Evolutionary conservation across 1,284 basidiomycete genomes (phyloP).

Genomic region (Cryptococcus sp.): DNA sequence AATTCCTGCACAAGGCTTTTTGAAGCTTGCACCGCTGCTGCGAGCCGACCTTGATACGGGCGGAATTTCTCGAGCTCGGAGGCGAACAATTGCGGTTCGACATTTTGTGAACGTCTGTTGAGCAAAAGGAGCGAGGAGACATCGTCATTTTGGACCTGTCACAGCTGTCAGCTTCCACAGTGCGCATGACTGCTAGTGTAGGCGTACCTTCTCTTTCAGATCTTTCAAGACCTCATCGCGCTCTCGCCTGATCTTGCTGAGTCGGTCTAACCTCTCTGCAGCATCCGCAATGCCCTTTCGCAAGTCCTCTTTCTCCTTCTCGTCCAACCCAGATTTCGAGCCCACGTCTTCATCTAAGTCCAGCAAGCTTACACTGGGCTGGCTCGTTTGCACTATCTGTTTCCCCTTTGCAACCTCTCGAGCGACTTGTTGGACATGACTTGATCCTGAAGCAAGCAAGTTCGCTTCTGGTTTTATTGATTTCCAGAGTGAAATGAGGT

Average conservation of each 20-base stretch:
- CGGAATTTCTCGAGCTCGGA: conserved; percentile 93
- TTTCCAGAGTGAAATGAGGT: conserved; percentile 75
- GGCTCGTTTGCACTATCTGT: conserved; percentile 54
- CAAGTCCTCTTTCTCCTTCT: conserved; percentile 65
- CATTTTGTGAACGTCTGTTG: conserved; percentile 79
- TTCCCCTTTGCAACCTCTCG: conserved; percentile 58
- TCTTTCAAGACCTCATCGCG: conserved; percentile 85
- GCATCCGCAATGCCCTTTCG: conserved; percentile 71
- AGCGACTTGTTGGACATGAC: conserved; percentile 67
- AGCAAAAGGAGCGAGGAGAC: conserved; percentile 92
- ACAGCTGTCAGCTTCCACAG: background rate
- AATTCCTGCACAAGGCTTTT: conserved; percentile 71
- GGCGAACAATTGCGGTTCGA: conserved; percentile 85
- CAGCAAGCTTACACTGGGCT: conserved; percentile 55
- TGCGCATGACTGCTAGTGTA: background rate
- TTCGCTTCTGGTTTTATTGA: conserved; percentile 68
- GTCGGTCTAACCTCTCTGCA: conserved; percentile 69
- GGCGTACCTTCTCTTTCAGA: conserved; percentile 69
- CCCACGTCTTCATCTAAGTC: conserved; percentile 67
- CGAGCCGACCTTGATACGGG: conserved; percentile 80
- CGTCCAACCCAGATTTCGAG: conserved; percentile 50
- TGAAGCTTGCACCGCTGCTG: conserved; percentile 74
- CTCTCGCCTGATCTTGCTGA: conserved; percentile 82
- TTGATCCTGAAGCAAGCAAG: conserved; percentile 58
- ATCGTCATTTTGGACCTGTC: conserved; percentile 89